Conservation (phyloP, 768 basidiomycete species). For the Megacollybia marginata region DNA sequence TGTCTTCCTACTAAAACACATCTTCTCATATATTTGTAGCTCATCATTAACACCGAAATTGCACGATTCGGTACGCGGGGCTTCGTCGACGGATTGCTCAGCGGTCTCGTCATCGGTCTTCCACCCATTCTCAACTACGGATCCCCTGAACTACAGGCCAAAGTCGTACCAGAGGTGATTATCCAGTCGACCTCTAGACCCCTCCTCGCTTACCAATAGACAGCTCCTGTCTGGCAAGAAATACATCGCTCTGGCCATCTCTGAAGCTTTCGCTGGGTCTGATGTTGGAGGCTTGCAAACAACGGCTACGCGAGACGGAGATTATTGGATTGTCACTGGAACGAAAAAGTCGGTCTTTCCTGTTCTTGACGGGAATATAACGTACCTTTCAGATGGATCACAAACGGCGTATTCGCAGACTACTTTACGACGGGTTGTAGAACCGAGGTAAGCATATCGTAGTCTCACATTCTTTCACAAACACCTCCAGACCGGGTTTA, state of each 20-base stretch:
- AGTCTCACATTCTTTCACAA: neutral
- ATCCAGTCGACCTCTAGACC: neutral
- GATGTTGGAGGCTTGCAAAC: constrained; percentile 83
- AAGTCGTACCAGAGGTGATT: constrained; percentile 63
- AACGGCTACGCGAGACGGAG: constrained; percentile 78
- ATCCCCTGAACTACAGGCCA: constrained; percentile 59
- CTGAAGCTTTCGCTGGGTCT: constrained; percentile 89
- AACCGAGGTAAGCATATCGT: constrained; percentile 44
- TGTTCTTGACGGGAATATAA: constrained; percentile 57
- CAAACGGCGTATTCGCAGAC: constrained; percentile 80
- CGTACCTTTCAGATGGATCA: constrained; percentile 61
- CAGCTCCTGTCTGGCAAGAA: constrained; percentile 64
- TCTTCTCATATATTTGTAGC: constrained; percentile 17
- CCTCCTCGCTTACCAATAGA: neutral
- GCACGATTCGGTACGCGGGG: constrained; percentile 79
- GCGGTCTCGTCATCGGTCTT: constrained; percentile 78
- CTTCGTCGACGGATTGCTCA: constrained; percentile 81
- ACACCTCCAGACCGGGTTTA: constrained; percentile 52
- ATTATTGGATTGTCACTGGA: constrained; percentile 83
- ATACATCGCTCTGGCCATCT: constrained; percentile 84
- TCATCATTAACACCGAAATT: constrained; percentile 77
- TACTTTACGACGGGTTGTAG: constrained; percentile 77
- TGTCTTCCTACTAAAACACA: neutral
- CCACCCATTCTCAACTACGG: constrained; percentile 89
- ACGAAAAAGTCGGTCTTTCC: constrained; percentile 70